These are phyloP conservation scores for Boeremia lycopersici DNA, from an alignment of 2,329 filamentous ascomycete species.

Conservation along the genomic window DNA sequence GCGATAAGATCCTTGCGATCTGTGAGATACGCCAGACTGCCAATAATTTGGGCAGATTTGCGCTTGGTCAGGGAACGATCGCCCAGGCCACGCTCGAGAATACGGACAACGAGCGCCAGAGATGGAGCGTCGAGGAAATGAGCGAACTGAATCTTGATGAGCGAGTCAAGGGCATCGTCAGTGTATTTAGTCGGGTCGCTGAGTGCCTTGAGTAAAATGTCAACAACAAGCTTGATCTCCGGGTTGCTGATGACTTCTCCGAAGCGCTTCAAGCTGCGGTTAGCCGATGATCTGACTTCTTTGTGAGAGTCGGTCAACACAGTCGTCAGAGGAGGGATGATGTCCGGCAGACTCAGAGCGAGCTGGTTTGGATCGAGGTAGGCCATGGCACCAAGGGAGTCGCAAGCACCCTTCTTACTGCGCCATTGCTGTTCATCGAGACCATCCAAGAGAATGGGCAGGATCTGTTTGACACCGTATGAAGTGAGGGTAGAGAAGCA, in stretches of 20 bases:
- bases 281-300: conserved; percentile 89
- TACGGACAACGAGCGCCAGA: conserved; percentile 90
- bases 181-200: conserved; percentile 98
- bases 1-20: conserved; percentile 92
- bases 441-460: conserved; percentile 88
- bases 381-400: conserved; percentile 96
- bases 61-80: conserved; percentile 94
- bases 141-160: conserved; percentile 98
- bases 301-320: conserved; percentile 98
- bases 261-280: conserved; percentile 95
- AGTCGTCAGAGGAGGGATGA: conserved; percentile 92
- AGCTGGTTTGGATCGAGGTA: conserved; percentile 96
- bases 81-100: conserved; percentile 87
- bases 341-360: conserved; percentile 88
- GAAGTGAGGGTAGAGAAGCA: conserved; percentile 94
- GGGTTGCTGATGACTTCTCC: conserved; percentile 98
- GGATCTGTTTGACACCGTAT: conserved; percentile 91
- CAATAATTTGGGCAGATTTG: conserved; percentile 96
- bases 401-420: conserved; percentile 97
- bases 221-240: conserved; percentile 91
- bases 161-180: conserved; percentile 86
- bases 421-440: conserved; percentile 96
- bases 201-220: conserved; percentile 90
- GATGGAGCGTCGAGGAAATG: conserved; percentile 99
- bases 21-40: conserved; percentile 93